Evolutionary conservation across 192 early-diverging fungal genomes (phyloP).

Genomic region (Backusella tarrabulga): DNA sequence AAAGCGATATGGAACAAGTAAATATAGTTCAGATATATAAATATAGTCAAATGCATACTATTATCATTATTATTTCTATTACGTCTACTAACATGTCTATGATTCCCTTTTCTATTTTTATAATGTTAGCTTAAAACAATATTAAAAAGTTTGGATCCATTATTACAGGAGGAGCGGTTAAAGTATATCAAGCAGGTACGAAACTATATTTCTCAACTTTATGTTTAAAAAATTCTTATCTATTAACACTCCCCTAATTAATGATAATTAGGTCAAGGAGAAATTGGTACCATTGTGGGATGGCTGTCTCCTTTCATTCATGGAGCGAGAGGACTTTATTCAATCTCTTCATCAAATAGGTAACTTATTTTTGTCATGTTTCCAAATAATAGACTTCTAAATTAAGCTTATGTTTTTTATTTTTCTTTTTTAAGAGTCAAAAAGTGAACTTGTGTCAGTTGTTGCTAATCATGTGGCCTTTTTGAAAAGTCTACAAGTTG

Average conservation of each 20-base stretch:
- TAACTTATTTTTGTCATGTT: conserved; percentile 6
- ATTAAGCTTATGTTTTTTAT: conserved; percentile 5
- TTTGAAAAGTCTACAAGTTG: conserved; percentile 19
- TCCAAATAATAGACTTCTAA: neutral
- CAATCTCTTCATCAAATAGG: conserved; percentile 35
- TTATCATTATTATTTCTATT: neutral
- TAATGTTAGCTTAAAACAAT: neutral
- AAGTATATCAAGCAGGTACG: conserved; percentile 9
- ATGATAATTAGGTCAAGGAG: conserved; percentile 30
- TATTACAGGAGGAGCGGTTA: neutral
- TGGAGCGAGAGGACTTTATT: conserved; percentile 43
- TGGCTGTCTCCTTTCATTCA: conserved; percentile 36
- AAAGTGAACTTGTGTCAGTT: neutral
- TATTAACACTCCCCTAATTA: conserved; percentile 14
- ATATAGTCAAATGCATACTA: neutral
- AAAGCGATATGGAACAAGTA: conserved; percentile 26
- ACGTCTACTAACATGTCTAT: neutral
- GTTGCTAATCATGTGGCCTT: conserved; percentile 29
- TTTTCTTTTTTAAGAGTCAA: neutral
- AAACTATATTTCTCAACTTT: neutral
- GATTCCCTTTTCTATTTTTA: neutral
- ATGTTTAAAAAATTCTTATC: conserved; percentile 19
- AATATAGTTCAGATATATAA: neutral
- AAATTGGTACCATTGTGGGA: conserved; percentile 42
- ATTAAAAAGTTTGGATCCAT: neutral